These are phyloP conservation scores for Melaleuca alternifolia DNA, from an alignment of 345 rosid species.

Conservation along the genomic window DNA sequence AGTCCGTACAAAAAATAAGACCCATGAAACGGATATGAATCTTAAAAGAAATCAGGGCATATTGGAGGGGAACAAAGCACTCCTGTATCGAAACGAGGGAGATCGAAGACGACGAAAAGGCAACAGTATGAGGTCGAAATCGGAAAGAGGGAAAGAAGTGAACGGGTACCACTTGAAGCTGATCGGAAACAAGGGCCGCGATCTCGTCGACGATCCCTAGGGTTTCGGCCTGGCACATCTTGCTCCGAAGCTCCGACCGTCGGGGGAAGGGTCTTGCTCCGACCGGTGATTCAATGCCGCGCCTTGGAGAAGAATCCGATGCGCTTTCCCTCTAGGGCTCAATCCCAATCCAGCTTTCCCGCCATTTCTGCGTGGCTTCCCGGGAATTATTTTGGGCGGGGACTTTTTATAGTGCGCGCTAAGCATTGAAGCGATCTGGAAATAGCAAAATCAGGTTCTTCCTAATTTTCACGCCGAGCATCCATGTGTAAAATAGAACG, in stretches of 20 bases:
- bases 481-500: background rate
- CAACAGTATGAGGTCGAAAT: background rate
- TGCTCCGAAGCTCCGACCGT: background rate
- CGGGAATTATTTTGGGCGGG: background rate
- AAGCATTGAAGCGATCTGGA: background rate
- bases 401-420: background rate
- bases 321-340: background rate
- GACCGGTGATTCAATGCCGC: background rate
- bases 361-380: background rate
- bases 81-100: background rate
- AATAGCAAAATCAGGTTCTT: background rate
- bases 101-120: background rate
- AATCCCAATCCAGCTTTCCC: background rate
- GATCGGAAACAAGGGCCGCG: slow-evolving; percentile 66
- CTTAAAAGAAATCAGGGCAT: background rate
- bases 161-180: slow-evolving; percentile 60
- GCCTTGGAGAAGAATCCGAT: background rate
- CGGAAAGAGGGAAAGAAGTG: background rate
- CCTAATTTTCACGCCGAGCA: background rate
- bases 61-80: background rate
- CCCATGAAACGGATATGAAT: background rate
- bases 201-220: slow-evolving; percentile 58
- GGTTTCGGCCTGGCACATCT: slow-evolving; percentile 55
- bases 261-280: background rate
- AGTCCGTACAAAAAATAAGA: background rate